phyloP scores from a whole-genome alignment of 2,329 filamentous ascomycete genomes.

The Colletotrichum sp. region DNA sequence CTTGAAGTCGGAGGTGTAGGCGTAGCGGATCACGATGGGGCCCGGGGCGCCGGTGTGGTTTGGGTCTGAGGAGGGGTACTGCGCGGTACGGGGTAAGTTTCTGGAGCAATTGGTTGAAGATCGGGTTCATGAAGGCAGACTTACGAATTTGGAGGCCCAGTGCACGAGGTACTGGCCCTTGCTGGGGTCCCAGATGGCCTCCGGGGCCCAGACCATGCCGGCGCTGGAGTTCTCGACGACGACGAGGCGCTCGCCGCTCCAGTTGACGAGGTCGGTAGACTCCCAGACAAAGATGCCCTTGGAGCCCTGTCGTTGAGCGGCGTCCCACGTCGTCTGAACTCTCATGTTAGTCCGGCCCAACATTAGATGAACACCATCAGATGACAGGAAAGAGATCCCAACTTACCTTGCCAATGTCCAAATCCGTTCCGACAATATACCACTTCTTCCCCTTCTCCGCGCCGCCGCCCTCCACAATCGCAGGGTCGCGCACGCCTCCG shows the following conservation, averaged over 20 bases:
- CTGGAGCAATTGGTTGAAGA: background rate
- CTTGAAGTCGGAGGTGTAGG: constrained; percentile 60
- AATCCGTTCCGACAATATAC: constrained; percentile 61
- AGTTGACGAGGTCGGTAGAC: constrained; percentile 55
- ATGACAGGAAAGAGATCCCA: background rate
- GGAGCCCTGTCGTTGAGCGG: constrained; percentile 54
- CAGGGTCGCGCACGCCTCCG: constrained; percentile 56
- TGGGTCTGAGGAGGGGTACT: constrained; percentile 53
- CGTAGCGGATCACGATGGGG: constrained; percentile 55
- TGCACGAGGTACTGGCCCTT: constrained; percentile 47
- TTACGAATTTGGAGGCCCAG: constrained; percentile 53
- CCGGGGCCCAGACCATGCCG: constrained; percentile 64
- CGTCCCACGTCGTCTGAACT: constrained; percentile 56
- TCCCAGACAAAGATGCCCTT: constrained; percentile 62
- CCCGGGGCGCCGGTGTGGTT: constrained; percentile 52
- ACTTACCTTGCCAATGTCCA: constrained; percentile 52
- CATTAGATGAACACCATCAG: background rate
- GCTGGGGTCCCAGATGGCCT: constrained; percentile 8
- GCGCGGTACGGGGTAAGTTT: background rate
- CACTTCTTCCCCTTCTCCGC: constrained; percentile 53
- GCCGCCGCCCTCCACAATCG: constrained; percentile 52
- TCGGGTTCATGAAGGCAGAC: constrained; percentile 7
- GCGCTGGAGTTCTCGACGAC: constrained; percentile 56
- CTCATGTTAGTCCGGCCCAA: background rate
- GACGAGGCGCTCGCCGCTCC: constrained; percentile 52